Evolutionary conservation across 2,329 filamentous ascomycete genomes (phyloP).

Genomic region (Colletotrichum spaethianum): DNA sequence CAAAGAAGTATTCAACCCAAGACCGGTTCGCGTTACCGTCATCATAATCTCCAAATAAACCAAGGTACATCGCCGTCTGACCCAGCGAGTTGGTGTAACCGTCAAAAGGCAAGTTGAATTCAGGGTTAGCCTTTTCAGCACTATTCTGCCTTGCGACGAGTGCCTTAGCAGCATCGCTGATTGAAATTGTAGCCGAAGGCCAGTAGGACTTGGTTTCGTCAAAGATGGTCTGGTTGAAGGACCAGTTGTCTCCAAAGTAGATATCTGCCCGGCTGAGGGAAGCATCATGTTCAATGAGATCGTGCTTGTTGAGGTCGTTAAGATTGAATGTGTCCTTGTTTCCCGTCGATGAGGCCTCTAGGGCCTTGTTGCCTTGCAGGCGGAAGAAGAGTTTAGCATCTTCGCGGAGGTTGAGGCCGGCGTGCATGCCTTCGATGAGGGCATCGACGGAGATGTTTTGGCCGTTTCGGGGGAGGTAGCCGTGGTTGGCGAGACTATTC

Average conservation of each 20-base stretch:
- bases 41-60: constrained; percentile 39
- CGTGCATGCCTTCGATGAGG: constrained; percentile 35
- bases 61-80: constrained; percentile 42
- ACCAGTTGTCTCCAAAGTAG: constrained; percentile 48
- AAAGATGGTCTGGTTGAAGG: constrained; percentile 48
- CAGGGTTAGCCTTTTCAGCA: constrained; percentile 45
- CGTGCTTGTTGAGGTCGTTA: constrained; percentile 45
- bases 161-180: constrained; percentile 45
- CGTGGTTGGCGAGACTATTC: constrained; percentile 48
- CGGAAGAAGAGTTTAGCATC: constrained; percentile 41
- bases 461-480: constrained; percentile 46
- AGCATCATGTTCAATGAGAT: constrained; percentile 35
- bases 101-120: constrained; percentile 40
- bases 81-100: constrained; percentile 34
- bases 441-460: constrained; percentile 44
- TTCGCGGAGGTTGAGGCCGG: constrained; percentile 35
- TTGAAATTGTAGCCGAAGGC: constrained; percentile 3
- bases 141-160: constrained; percentile 43
- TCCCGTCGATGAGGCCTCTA: constrained; percentile 32
- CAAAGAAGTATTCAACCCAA: constrained; percentile 42
- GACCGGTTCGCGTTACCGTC: constrained; percentile 40
- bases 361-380: constrained; percentile 34
- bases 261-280: constrained; percentile 46
- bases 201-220: constrained; percentile 36
- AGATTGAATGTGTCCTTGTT: constrained; percentile 42